phyloP scores from a whole-genome alignment of 306 rosid genomes.

The Cucurbita pepo region DNA sequence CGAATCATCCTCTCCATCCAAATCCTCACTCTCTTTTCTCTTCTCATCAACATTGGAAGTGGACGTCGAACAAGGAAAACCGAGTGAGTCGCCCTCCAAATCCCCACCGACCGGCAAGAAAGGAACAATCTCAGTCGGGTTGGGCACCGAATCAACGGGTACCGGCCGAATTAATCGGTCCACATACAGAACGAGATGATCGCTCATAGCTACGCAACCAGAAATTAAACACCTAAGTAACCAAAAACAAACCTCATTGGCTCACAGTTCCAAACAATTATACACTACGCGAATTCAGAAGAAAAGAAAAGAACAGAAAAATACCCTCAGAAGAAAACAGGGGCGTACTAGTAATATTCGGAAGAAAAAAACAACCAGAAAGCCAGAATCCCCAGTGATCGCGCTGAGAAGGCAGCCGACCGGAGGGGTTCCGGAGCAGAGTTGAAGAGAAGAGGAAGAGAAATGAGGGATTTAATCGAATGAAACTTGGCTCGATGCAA shows the following conservation, averaged over 20 bases:
- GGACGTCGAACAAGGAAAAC: slow-evolving; percentile 19
- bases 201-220: slow-evolving; percentile 42
- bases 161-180: slow-evolving; percentile 44
- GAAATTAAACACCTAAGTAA: slow-evolving; percentile 10
- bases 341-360: background rate
- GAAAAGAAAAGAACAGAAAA: background rate
- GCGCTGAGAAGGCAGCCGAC: slow-evolving; percentile 22
- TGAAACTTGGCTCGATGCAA: background rate
- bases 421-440: slow-evolving; percentile 16
- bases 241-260: background rate
- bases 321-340: background rate
- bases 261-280: too few relatives aligned
- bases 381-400: slow-evolving; percentile 8
- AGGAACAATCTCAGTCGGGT: slow-evolving; percentile 7
- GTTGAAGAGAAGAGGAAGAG: background rate
- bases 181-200: slow-evolving; percentile 64
- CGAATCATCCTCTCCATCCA: slow-evolving; percentile 44
- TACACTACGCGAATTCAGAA: background rate
- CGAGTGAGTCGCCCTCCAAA: slow-evolving; percentile 8
- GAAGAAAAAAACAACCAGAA: background rate
- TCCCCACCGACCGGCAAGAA: slow-evolving; percentile 8
- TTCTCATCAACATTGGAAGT: slow-evolving; percentile 1
- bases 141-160: slow-evolving; percentile 24
- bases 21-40: slow-evolving; percentile 11
- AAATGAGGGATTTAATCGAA: background rate